Conservation (phyloP, 306 rosid genomes). For the Acacia melanoxylon region DNA sequence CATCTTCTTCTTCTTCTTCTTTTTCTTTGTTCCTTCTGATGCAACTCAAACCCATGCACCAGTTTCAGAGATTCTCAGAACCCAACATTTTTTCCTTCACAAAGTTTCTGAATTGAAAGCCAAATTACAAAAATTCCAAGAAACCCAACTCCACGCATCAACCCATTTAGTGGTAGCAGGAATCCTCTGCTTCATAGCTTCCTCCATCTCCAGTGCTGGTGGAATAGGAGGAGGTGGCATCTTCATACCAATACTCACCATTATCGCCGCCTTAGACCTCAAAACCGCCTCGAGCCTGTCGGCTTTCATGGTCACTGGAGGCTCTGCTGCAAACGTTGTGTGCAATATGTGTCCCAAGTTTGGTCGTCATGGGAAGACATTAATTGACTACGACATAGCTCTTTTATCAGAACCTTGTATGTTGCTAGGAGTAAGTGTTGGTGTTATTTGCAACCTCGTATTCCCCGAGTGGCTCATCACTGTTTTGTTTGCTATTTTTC, state of each 20-base stretch:
- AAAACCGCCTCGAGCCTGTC: conserved; percentile 79
- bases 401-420: conserved; percentile 78
- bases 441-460: conserved; percentile 77
- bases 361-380: conserved; percentile 36
- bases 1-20: not conserved
- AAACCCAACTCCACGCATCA: conserved; percentile 37
- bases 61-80: conserved; percentile 35
- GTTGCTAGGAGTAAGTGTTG: conserved; percentile 82
- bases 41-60: conserved; percentile 53
- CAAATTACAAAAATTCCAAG: conserved; percentile 27
- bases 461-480: conserved; percentile 91
- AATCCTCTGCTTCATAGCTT: conserved; percentile 50
- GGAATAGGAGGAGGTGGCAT: conserved; percentile 93
- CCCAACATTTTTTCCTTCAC: conserved; percentile 27
- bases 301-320: conserved; percentile 95
- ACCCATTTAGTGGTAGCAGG: conserved; percentile 39
- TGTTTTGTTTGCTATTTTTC: conserved; percentile 65
- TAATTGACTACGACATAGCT: conserved; percentile 74
- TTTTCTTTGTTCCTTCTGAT: conserved; percentile 37
- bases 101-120: conserved; percentile 34
- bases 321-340: conserved; percentile 74
- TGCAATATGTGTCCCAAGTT: conserved; percentile 47
- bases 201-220: conserved; percentile 68
- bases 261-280: conserved; percentile 73
- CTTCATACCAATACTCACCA: conserved; percentile 68